Evolutionary conservation across 202 grass and related monocot genomes (phyloP).

Genomic region (Brachypodium distachyon): DNA sequence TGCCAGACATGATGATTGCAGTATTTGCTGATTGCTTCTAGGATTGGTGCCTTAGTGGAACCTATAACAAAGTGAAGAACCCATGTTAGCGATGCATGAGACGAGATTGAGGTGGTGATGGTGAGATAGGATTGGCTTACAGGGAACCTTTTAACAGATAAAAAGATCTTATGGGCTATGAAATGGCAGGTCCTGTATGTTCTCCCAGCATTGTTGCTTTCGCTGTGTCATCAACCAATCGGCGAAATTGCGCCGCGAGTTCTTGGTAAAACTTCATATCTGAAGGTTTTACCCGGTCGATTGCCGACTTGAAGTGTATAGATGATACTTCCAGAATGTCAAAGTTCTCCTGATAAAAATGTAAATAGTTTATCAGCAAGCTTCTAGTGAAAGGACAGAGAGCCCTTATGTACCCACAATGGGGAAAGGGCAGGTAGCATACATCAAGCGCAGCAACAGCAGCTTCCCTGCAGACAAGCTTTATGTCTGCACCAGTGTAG

Average conservation of each 20-base stretch:
- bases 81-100: neutral
- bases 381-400: neutral
- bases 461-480: slow-evolving; percentile 74
- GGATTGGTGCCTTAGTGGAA: neutral
- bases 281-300: slow-evolving; percentile 37
- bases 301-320: slow-evolving; percentile 55
- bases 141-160: neutral
- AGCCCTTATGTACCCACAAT: neutral
- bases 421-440: neutral
- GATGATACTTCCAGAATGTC: slow-evolving; percentile 43
- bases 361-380: neutral
- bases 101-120: neutral
- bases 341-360: slow-evolving; percentile 45
- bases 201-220: neutral
- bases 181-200: neutral
- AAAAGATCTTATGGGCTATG: neutral
- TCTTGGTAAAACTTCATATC: slow-evolving; percentile 69
- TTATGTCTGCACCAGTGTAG: slow-evolving; percentile 93
- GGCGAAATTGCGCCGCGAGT: slow-evolving; percentile 50
- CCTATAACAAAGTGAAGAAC: neutral
- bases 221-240: slow-evolving; percentile 31
- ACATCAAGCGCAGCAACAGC: slow-evolving; percentile 82
- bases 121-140: neutral
- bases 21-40: neutral
- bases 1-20: neutral